A percentile compares a stretch with the other conserved stretches of the same genome.
Evolutionary conservation across 305 asterid genomes (phyloP).

Genomic region (Solanum chacoense): DNA sequence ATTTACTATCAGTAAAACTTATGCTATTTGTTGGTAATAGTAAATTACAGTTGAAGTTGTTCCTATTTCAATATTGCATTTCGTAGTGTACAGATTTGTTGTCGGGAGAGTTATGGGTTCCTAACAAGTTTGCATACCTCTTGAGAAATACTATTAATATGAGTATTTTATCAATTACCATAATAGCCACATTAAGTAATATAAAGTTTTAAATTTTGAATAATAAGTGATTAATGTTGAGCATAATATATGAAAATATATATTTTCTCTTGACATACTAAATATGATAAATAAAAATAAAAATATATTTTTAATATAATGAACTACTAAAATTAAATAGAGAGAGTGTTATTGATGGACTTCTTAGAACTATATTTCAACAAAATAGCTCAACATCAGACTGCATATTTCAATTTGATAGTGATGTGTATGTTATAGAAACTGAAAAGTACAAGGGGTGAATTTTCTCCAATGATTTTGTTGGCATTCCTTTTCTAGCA

Average conservation of each 20-base stretch:
- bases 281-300: neutral
- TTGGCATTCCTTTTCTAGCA: neutral
- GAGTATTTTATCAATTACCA: neutral
- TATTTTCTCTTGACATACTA: neutral
- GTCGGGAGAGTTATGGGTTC: neutral
- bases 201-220: neutral
- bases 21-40: neutral
- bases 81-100: neutral
- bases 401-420: neutral
- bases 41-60: neutral
- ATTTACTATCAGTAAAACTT: neutral
- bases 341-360: neutral
- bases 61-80: neutral
- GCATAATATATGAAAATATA: neutral
- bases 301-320: too few species aligned
- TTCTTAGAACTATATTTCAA: neutral
- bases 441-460: neutral
- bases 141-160: neutral
- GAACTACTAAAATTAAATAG: neutral
- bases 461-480: neutral
- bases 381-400: neutral
- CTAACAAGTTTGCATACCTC: neutral
- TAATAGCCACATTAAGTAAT: neutral
- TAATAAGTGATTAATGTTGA: neutral
- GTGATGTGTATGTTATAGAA: too few species aligned